Base-by-base conservation (phyloP, 1,139 yeast genomes). In the Meyerozyma guilliermondii region DNA sequence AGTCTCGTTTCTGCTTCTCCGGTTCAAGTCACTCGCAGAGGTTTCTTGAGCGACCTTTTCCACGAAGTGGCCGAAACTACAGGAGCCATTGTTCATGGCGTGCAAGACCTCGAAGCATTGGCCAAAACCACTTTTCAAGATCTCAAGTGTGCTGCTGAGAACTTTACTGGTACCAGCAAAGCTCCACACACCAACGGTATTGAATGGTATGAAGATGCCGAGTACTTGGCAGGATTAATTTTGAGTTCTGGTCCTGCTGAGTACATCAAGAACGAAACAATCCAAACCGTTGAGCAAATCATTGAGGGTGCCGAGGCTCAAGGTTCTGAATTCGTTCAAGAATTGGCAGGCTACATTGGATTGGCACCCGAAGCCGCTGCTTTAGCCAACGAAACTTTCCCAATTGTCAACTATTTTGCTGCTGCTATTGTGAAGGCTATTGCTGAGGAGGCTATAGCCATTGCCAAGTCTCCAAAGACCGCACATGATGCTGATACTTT, bases 131-230 rank as follows among this genome's bases (percentile, higher is more conserved):
- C 36, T 6, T 17, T 20, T 10, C 24, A 11, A 8, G 36, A 20
- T 26, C 24, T 33, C 17, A 33, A 9, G 26, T 33, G 36, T 33
- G 36, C 36, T 20, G 23, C 24, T 33, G 36, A 33, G 24, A 33
- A 33, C 36, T 33, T 33, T 7, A 18, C 14, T 10, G 36, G 36
- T 20, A 16, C 20, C 24, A 18, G 9, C 6, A 16, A 33, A n/a
- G 24, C 20, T 16, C 36, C 36, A 8, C 36, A 33, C 36, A 33
- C 36, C 24, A 33, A 33, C 14, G 36, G 36, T 5, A 33, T 33
- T 18, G 36, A 33, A 14, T 33, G 36, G 36, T 33, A 33, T 13
- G 36, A 33, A 16, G 36, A 33, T 17, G 36, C 36, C 14, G 36
- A 33, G 36, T 33, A 33, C 36, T 17, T 33, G 23, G 36, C 36